Evolutionary conservation across 164 flowering plant species (phyloP).

Genomic region (Echeveria elegans): DNA sequence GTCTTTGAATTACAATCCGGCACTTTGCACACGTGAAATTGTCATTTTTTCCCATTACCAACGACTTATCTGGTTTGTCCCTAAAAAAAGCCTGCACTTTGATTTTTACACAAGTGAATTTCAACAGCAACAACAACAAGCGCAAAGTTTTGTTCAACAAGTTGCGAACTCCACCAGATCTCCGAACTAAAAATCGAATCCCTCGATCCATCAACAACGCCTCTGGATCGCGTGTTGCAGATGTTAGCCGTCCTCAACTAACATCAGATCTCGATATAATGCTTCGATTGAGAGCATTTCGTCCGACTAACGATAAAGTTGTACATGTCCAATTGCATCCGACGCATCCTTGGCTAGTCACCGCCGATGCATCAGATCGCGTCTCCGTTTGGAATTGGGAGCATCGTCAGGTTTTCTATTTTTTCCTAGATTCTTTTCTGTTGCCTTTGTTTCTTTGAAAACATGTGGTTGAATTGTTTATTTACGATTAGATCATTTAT

Average conservation of each 20-base stretch:
- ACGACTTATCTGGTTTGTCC: too few species aligned
- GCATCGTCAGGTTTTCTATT: constrained; percentile 66
- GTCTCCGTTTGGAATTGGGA: constrained; percentile 99
- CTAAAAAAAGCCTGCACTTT: too few species aligned
- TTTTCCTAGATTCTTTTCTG: neutral
- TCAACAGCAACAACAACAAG: too few species aligned
- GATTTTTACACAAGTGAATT: too few species aligned
- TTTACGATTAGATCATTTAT: constrained; percentile 55
- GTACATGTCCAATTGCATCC: constrained; percentile 89
- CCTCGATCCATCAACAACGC: neutral
- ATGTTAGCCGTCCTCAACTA: neutral
- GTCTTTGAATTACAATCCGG: too few species aligned
- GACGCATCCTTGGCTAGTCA: constrained; percentile 97
- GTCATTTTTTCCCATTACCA: too few species aligned
- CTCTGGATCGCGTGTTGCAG: neutral
- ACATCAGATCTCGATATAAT: constrained; percentile 18
- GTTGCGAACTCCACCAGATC: neutral
- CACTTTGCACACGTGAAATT: too few species aligned
- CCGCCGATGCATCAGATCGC: constrained; percentile 92
- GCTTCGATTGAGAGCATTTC: constrained; percentile 76
- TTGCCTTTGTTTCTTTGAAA: neutral
- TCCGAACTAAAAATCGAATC: neutral
- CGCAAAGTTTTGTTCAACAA: neutral
- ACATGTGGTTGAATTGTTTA: neutral
- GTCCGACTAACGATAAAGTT: constrained; percentile 77